Evolutionary conservation across 2,329 filamentous ascomycete species (phyloP).

Genomic region (Diaporthe ampelina): DNA sequence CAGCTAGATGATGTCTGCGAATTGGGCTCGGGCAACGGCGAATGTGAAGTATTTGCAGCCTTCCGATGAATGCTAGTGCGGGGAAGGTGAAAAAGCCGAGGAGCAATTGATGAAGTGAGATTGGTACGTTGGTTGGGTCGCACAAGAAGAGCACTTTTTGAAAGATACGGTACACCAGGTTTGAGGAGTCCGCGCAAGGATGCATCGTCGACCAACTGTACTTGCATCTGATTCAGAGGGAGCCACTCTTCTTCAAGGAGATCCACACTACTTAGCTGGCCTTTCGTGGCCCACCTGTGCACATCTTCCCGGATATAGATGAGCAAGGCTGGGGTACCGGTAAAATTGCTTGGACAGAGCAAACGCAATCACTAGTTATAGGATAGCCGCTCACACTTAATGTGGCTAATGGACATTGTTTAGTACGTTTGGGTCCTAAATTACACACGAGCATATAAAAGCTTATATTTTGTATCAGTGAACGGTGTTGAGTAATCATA

Average conservation of each 20-base stretch:
- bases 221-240: neutral
- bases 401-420: too few relatives aligned
- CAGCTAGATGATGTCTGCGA: neutral
- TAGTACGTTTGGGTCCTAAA: too few relatives aligned
- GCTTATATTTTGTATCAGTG: too few relatives aligned
- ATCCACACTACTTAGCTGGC: slow-evolving; percentile 2
- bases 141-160: neutral
- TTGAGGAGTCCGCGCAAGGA: neutral
- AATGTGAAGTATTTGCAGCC: too few relatives aligned
- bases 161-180: neutral
- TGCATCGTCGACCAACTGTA: neutral
- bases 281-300: neutral
- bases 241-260: neutral
- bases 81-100: neutral
- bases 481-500: too few relatives aligned
- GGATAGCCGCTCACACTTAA: neutral
- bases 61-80: neutral
- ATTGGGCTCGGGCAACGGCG: neutral
- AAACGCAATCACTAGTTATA: neutral
- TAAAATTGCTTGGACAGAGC: neutral
- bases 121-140: neutral
- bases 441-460: too few relatives aligned
- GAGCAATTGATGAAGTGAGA: neutral
- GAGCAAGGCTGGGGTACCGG: neutral
- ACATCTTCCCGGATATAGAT: neutral